phyloP scores from a whole-genome alignment of 371 early-diverging fungal species.

The Rhizopus arrhizus region DNA sequence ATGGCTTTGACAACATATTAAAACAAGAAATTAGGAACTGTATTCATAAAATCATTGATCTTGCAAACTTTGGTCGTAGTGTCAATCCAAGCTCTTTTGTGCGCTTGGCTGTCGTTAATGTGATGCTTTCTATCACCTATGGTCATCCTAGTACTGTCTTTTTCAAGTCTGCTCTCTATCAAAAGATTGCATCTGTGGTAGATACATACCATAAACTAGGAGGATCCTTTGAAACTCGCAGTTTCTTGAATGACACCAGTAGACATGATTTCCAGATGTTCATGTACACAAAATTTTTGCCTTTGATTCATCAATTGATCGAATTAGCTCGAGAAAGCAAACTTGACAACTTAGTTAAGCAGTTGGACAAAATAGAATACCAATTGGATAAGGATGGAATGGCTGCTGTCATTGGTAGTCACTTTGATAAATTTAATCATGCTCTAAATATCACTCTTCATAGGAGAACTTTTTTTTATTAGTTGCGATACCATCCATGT shows the following conservation, averaged over 20 bases:
- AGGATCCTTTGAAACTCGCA: not conserved
- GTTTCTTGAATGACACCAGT: constrained; percentile 2
- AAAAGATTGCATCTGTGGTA: not conserved
- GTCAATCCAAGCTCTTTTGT: constrained; percentile 9
- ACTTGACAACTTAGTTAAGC: constrained; percentile 14
- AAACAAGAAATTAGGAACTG: constrained; percentile 7
- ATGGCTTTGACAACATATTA: not conserved
- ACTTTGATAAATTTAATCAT: not conserved
- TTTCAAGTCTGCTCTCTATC: constrained; percentile 3
- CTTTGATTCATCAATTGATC: not conserved
- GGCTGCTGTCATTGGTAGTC: not conserved
- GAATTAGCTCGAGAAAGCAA: constrained; percentile 10
- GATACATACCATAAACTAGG: not conserved
- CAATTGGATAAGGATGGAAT: not conserved
- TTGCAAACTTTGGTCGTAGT: not conserved
- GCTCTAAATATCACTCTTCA: not conserved
- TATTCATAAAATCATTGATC: constrained; percentile 6
- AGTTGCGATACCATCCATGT: not conserved
- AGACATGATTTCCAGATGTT: constrained; percentile 1
- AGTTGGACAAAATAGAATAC: not conserved
- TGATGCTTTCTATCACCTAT: constrained; percentile 9
- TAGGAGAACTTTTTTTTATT: not conserved
- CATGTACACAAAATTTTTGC: constrained; percentile 3
- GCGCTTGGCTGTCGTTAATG: constrained; percentile 9
- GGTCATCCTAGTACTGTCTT: constrained; percentile 6